Evolutionary conservation across 1,284 basidiomycete genomes (phyloP), one percentile per base, ranked within the genome.

Genomic region (Moniliella sp.): DNA sequence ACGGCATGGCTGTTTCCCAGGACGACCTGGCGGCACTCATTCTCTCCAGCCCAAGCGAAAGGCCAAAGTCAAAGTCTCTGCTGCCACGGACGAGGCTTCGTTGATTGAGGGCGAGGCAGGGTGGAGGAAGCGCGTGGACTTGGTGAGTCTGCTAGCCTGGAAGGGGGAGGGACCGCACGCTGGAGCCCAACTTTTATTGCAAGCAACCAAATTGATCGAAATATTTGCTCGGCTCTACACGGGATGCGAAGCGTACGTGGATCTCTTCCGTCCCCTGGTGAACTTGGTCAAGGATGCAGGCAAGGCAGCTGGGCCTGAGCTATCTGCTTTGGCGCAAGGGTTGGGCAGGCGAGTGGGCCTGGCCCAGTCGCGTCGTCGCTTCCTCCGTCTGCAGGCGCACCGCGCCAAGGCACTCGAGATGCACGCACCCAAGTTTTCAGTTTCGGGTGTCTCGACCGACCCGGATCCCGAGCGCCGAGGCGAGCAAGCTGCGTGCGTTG

Each of bases 331-430:
- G 21, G n/a, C 21, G 21, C 21, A 23, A 15, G 19, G 13, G 2
- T 23, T 32, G 31, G 12, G 18, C 23, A 13, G 26, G 4, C 19
- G 25, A 33, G 19, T 15, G 8, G 5, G 25, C 44, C 76, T 86
- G 51, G 67, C 82, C 0, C 64, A 61, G 3, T 69, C 75, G 53
- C 67, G 72, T 1, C 77, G 88, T 21, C 69, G 67, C 33, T 82
- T 86, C 0, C 72, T 99, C 23, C 67, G 68, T 8, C 68, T 97
- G 17, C 91, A 99, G 66, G 70, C 78, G 2, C 91, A 97, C 67
- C 91, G 88, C 57, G 82, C 86, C 2, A 84, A 97, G 32, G 81
- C 91, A 4, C 91, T 99, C 48, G 73, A 82, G 3, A 74, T 82
- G 1, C 84, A 81, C 59, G 70, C 83, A 15, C 91, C 91, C 55